Base-by-base conservation (phyloP, 148 eudicot genomes). In the Spergularia bocconei region DNA sequence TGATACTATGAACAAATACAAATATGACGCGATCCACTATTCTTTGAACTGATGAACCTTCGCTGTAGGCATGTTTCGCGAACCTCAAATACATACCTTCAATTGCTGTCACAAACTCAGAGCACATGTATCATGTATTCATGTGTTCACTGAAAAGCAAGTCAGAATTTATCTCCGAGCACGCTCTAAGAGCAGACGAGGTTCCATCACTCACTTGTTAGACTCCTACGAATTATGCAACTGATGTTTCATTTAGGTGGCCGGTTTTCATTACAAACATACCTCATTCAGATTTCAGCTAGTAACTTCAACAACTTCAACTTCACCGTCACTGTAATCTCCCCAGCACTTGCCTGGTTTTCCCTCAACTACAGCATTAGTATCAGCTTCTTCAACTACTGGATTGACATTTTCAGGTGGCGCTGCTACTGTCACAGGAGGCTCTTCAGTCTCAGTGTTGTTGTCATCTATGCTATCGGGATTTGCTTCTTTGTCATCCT, bases 241-340 rank as follows among this genome's bases (percentile, higher is more conserved):
- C 3, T 2, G 63, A 36, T 69, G 67, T 41, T 63, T 19, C 48
- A 38, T 53, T 55, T 19, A 4, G 72, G 20, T 65, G 62, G 69
- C 53, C 54, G 29, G 67, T 15, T 55, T 70, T 56, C 55, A 57
- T 41, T 48, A 36, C 23, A 71, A 76, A 80, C 23, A 36, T 75
- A 70, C 69, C 72, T 48, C 41, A 63, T 73, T 88, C 79, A 87
- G 77, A 83, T 78, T 73, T 88, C 77, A 87, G 77, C 83, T 77
- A 70, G 82, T 63, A 77, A 70, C 83, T 77, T 82, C 88, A 68
- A 79, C 77, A 67, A 20, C 52, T 62, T 79, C 94, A 57, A 85
- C 81, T 73, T 92, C 98, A 63, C 74, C 77, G n/a, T 89, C 98
- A 77, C 91, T 87, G 85, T 88, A 89, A 82, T 90, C 98, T 79